Conservation (phyloP, 345 rosid species). For the Eucalyptus pumila region DNA sequence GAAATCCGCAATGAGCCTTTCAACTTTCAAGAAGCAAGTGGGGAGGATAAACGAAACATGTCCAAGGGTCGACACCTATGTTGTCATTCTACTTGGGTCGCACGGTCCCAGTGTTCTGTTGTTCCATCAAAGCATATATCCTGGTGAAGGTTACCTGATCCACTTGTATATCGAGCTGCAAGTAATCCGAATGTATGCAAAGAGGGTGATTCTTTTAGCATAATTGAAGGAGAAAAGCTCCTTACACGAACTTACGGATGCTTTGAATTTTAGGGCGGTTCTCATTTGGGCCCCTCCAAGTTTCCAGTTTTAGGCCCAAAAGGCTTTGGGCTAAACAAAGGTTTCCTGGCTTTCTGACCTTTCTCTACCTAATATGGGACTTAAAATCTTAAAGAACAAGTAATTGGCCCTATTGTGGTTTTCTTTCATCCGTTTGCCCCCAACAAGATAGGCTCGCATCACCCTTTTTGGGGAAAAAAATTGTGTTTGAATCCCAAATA, state of each 20-base stretch:
- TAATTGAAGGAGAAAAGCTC: not conserved
- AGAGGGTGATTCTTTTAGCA: not conserved
- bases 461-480: accelerated
- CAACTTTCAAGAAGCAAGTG: not conserved
- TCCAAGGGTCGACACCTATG: not conserved
- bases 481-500: not conserved
- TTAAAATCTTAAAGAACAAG: not conserved
- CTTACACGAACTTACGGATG: not conserved
- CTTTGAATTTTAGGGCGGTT: not conserved
- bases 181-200: not conserved
- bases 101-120: not conserved
- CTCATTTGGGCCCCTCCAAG: not conserved
- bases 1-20: not conserved
- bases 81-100: not conserved
- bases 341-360: not conserved
- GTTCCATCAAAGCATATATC: not conserved
- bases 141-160: not conserved
- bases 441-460: not conserved
- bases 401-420: not conserved
- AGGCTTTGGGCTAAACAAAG: not conserved
- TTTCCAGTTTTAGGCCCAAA: not conserved
- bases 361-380: not conserved
- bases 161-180: not conserved
- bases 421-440: not conserved
- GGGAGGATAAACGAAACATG: not conserved